Evolutionary conservation across 257 asterid genomes (phyloP).

Genomic region (Paulownia fortunei): DNA sequence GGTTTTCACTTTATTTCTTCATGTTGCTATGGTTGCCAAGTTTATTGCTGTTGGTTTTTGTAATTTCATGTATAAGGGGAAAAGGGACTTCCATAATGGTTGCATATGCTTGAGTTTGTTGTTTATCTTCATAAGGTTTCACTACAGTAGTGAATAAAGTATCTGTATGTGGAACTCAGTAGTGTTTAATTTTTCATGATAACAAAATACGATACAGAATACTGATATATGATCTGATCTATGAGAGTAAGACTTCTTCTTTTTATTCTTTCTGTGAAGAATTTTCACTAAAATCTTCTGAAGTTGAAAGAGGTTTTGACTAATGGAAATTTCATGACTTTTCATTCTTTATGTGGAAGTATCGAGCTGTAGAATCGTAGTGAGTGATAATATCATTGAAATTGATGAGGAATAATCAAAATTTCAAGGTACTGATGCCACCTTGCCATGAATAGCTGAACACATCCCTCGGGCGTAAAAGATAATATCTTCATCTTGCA

Average conservation of each 20-base stretch:
- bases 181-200: neutral
- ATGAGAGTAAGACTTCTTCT: neutral
- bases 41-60: slow-evolving; percentile 4
- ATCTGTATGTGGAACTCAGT: neutral
- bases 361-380: slow-evolving; percentile 3
- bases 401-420: neutral
- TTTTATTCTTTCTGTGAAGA: slow-evolving; percentile 14
- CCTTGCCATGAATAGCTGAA: slow-evolving; percentile 21
- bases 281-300: slow-evolving; percentile 16
- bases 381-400: neutral
- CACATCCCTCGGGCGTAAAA: neutral
- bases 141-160: neutral
- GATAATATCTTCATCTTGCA: neutral
- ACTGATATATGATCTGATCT: neutral
- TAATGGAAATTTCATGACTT: slow-evolving; percentile 12
- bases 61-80: neutral
- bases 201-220: neutral
- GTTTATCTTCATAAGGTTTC: neutral
- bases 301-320: neutral
- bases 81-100: neutral
- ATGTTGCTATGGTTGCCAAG: neutral
- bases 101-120: slow-evolving; percentile 6
- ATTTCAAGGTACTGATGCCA: neutral
- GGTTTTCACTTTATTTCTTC: slow-evolving; percentile 43
- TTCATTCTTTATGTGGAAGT: slow-evolving; percentile 11